phyloP scores from a whole-genome alignment of 2,329 filamentous ascomycete species.

The Phoma herbarum region DNA sequence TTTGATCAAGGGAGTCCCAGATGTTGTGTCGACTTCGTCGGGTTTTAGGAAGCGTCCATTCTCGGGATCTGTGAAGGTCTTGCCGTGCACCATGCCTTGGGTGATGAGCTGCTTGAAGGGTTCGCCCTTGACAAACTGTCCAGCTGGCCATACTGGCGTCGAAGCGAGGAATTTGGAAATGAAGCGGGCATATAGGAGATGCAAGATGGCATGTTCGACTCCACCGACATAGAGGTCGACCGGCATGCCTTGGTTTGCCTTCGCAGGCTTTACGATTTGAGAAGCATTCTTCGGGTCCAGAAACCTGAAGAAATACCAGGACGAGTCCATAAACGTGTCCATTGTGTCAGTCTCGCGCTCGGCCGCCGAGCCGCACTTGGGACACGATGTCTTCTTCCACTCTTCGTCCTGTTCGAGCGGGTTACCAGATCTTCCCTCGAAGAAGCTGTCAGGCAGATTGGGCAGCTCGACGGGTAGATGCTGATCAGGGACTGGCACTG shows the following conservation, averaged over 20 bases:
- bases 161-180: slow-evolving; percentile 84
- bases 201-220: slow-evolving; percentile 89
- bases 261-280: slow-evolving; percentile 68
- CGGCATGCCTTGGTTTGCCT: slow-evolving; percentile 67
- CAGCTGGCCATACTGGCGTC: slow-evolving; percentile 56
- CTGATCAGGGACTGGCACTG: slow-evolving; percentile 78
- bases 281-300: slow-evolving; percentile 72
- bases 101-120: slow-evolving; percentile 85
- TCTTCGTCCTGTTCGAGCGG: slow-evolving; percentile 75
- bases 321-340: slow-evolving; percentile 96
- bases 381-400: slow-evolving; percentile 80
- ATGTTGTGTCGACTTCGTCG: slow-evolving; percentile 72
- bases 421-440: slow-evolving; percentile 75
- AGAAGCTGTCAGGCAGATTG: slow-evolving; percentile 72
- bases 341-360: slow-evolving; percentile 91
- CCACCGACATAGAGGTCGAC: slow-evolving; percentile 91
- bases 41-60: slow-evolving; percentile 81
- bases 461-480: slow-evolving; percentile 82
- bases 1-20: slow-evolving; percentile 73
- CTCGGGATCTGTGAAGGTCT: slow-evolving; percentile 77
- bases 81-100: slow-evolving; percentile 93
- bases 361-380: slow-evolving; percentile 73
- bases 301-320: slow-evolving; percentile 91
- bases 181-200: slow-evolving; percentile 88
- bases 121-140: slow-evolving; percentile 62